These are phyloP conservation scores for Teratosphaeria zuluensis DNA, from an alignment of 2,329 filamentous ascomycete genomes.

Conservation along the genomic window DNA sequence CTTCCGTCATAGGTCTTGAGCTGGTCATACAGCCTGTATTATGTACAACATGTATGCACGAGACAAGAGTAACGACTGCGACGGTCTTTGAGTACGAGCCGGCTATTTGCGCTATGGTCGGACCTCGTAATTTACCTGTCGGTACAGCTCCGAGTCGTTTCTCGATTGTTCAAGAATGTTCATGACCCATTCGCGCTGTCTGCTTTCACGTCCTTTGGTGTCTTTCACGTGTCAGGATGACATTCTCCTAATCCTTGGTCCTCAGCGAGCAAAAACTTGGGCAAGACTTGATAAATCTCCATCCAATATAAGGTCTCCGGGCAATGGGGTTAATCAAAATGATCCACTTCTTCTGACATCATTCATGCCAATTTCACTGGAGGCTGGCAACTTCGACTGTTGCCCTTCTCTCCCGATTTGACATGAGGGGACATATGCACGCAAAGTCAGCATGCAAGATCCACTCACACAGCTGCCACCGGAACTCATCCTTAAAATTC, in stretches of 20 bases:
- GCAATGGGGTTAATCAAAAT: not conserved
- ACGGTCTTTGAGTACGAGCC: slow-evolving; percentile 24
- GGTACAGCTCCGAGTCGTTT: slow-evolving; percentile 8
- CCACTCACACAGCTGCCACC: slow-evolving; percentile 25
- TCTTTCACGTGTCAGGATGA: not conserved
- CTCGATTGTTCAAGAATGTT: not conserved
- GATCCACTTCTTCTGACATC: not conserved
- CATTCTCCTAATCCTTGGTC: not conserved
- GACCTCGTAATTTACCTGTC: slow-evolving; percentile 22
- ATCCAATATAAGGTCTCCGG: not conserved
- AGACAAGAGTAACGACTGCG: slow-evolving; percentile 20
- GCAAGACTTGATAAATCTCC: not conserved
- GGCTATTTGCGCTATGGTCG: slow-evolving; percentile 10
- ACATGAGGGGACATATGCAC: too few species aligned
- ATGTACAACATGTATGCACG: slow-evolving; percentile 5
- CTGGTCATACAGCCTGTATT: slow-evolving; percentile 12
- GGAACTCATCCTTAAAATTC: slow-evolving; percentile 32
- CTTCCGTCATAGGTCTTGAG: slow-evolving; percentile 19
- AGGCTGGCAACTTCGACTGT: too few species aligned
- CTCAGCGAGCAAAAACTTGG: not conserved
- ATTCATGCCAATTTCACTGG: not conserved
- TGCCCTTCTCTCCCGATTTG: too few species aligned
- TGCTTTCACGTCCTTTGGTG: not conserved
- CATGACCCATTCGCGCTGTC: not conserved
- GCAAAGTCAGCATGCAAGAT: slow-evolving; percentile 6